Percentiles rank a stretch among this genome's conserved stretches.
phyloP scores from a whole-genome alignment of 73 alveolate species.

The Stentor coeruleus region DNA sequence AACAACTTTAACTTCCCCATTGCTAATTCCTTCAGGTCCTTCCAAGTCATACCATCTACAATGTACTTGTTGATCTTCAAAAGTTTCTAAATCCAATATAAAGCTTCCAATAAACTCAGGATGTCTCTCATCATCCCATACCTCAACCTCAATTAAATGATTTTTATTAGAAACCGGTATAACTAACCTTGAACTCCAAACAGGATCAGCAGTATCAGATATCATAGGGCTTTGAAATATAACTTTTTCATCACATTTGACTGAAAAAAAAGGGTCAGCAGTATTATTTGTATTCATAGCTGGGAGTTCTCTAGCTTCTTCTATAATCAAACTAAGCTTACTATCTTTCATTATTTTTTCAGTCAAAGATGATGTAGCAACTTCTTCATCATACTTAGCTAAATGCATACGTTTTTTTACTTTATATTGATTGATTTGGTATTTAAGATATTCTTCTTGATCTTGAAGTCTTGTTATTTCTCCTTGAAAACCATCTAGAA shows the following conservation, averaged over 20 bases:
- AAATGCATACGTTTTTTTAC: slow-evolving; percentile 2
- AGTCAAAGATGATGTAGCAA: neutral
- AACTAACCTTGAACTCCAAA: neutral
- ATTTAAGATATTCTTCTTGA: slow-evolving; percentile 4
- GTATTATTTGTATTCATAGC: slow-evolving; percentile 28
- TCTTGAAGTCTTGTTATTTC: neutral
- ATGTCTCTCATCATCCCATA: slow-evolving; percentile 23
- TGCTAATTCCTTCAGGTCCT: slow-evolving; percentile 28
- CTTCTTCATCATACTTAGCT: neutral
- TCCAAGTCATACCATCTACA: slow-evolving; percentile 30
- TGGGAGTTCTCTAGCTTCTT: slow-evolving; percentile 27
- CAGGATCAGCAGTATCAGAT: slow-evolving; percentile 6
- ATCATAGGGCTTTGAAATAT: slow-evolving; percentile 2
- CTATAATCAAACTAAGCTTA: slow-evolving; percentile 8
- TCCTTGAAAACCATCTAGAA: neutral
- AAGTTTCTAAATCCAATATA: slow-evolving; percentile 8
- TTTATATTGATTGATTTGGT: slow-evolving; percentile 15
- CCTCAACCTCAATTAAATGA: slow-evolving; percentile 3
- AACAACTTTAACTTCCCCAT: slow-evolving; percentile 4
- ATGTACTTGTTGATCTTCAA: slow-evolving; percentile 15
- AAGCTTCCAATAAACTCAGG: slow-evolving; percentile 14
- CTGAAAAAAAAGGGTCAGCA: slow-evolving; percentile 26
- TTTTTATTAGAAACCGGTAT: neutral
- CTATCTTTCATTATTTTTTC: slow-evolving; percentile 16
- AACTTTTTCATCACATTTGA: slow-evolving; percentile 1